Conservation (phyloP, 2,329 filamentous ascomycete species). For the Xylaria sp. region DNA sequence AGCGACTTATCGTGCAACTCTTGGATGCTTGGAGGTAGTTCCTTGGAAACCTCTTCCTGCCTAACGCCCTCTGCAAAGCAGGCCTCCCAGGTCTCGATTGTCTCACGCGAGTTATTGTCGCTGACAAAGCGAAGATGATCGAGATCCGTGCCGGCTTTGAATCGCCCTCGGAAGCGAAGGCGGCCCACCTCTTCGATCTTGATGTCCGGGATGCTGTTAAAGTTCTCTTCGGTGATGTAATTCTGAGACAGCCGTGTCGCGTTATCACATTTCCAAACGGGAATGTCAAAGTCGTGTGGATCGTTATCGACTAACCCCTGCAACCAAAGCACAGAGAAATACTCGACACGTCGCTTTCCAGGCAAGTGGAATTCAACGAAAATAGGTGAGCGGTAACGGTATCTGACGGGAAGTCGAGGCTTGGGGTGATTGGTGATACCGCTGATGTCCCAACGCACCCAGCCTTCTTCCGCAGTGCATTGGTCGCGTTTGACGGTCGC, state of each 20-base stretch:
- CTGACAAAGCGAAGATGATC: conserved; percentile 85
- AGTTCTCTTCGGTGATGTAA: conserved; percentile 86
- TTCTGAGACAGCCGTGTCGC: conserved; percentile 85
- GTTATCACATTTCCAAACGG: conserved; percentile 86
- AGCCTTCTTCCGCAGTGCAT: conserved; percentile 70
- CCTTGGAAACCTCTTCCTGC: conserved; percentile 73
- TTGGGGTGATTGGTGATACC: conserved; percentile 54
- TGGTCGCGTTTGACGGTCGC: conserved; percentile 73
- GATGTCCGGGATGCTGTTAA: conserved; percentile 74
- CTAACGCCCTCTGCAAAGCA: conserved; percentile 90
- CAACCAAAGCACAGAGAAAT: conserved; percentile 87
- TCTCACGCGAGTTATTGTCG: conserved; percentile 91
- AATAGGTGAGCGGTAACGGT: conserved; percentile 88
- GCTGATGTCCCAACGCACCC: conserved; percentile 61
- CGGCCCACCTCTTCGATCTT: conserved; percentile 84
- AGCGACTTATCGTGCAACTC: conserved; percentile 85
- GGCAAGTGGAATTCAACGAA: conserved; percentile 85
- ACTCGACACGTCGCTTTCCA: conserved; percentile 75
- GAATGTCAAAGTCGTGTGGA: conserved; percentile 81
- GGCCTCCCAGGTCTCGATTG: conserved; percentile 93
- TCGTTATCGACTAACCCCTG: conserved; percentile 86
- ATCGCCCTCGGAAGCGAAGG: conserved; percentile 80
- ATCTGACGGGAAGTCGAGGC: conserved; percentile 86
- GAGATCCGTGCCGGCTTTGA: conserved; percentile 90
- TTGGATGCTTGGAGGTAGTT: conserved; percentile 78